phyloP scores from a whole-genome alignment of 2,329 filamentous ascomycete genomes.

The Alternaria gansuensis region DNA sequence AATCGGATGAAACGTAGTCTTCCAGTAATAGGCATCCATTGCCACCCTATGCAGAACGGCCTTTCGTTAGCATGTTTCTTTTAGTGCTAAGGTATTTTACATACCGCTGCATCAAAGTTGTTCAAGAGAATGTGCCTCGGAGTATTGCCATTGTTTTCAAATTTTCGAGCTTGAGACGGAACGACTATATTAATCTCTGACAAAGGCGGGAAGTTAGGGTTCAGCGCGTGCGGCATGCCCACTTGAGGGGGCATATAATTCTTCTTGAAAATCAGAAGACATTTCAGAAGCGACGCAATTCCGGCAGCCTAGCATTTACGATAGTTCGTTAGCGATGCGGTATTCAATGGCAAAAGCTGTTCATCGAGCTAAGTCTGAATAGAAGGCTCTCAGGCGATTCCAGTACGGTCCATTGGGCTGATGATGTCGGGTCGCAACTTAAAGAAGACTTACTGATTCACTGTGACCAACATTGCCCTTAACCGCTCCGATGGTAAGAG shows the following conservation, averaged over 20 bases:
- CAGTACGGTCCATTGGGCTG: too few species aligned
- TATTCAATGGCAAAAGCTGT: too few species aligned
- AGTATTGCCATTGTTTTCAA: background rate
- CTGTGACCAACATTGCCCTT: constrained; percentile 49
- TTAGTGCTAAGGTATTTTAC: too few species aligned
- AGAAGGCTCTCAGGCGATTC: too few species aligned
- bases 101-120: constrained; percentile 5
- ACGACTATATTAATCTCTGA: background rate
- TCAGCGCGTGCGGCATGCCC: background rate
- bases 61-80: too few species aligned
- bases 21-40: too few species aligned
- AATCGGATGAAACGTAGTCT: too few species aligned
- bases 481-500: constrained; percentile 38
- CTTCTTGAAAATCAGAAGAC: background rate
- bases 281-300: background rate
- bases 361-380: too few species aligned
- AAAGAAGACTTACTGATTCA: constrained; percentile 26
- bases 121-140: background rate
- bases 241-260: background rate
- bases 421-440: too few species aligned
- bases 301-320: background rate
- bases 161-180: too few species aligned
- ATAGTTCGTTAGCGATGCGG: too few species aligned
- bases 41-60: too few species aligned
- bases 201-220: background rate